Evolutionary conservation across 1,284 basidiomycete genomes (phyloP).

Genomic region (Ustanciosporium gigantosporum): DNA sequence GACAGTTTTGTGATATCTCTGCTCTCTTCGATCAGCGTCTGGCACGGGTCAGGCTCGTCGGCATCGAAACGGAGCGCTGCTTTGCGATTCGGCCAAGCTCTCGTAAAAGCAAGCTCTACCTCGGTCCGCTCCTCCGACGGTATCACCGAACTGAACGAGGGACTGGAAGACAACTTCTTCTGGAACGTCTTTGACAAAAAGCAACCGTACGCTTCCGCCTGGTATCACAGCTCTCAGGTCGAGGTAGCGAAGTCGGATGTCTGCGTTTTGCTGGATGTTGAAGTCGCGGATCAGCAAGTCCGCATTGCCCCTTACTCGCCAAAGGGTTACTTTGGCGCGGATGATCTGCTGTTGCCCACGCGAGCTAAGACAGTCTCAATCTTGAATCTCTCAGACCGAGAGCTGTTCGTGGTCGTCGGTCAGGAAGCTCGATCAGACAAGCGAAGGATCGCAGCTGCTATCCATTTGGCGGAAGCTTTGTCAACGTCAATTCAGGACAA

Average conservation of each 20-base stretch:
- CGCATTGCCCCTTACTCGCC: constrained; percentile 2
- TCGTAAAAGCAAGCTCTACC: constrained; percentile 18
- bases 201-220: constrained; percentile 36
- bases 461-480: constrained; percentile 34
- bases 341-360: constrained; percentile 27
- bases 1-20: constrained; percentile 41
- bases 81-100: constrained; percentile 34
- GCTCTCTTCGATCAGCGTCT: constrained; percentile 40
- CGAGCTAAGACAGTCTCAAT: constrained; percentile 29
- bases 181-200: constrained; percentile 38
- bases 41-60: constrained; percentile 48
- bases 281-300: constrained; percentile 11
- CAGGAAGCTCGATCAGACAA: constrained; percentile 36
- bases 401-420: constrained; percentile 50
- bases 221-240: constrained; percentile 22
- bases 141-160: constrained; percentile 48
- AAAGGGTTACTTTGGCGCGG: constrained; percentile 15
- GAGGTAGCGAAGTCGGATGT: constrained; percentile 7
- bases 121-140: constrained; percentile 7
- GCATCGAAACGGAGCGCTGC: constrained; percentile 32
- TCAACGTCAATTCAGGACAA: constrained; percentile 8
- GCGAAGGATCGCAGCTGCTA: constrained; percentile 15
- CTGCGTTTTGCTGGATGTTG: constrained; percentile 14
- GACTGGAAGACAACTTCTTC: constrained; percentile 44
- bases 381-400: constrained; percentile 31